Evolutionary conservation across 2,329 filamentous ascomycete genomes (phyloP).

Genomic region (Beauveria bassiana): DNA sequence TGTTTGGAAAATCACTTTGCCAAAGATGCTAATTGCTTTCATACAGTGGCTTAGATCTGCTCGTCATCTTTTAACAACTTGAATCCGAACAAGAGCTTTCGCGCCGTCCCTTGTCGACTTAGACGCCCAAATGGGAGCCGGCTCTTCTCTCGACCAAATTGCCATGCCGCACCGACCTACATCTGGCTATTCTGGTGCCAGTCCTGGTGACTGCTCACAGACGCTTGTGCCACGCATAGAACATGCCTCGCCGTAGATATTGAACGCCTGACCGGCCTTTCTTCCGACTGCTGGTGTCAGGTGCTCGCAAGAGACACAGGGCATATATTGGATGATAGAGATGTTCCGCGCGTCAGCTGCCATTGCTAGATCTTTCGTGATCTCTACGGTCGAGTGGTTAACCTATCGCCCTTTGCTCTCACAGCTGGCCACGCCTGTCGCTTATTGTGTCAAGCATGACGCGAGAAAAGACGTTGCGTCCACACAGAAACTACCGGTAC

Average conservation of each 20-base stretch:
- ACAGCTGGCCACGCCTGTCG: background rate
- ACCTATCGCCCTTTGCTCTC: background rate
- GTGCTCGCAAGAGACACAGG: too few species aligned
- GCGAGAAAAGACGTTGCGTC: background rate
- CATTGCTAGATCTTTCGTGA: background rate
- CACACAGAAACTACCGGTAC: background rate
- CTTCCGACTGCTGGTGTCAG: background rate
- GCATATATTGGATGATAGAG: too few species aligned
- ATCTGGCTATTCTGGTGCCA: background rate
- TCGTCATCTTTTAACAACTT: background rate
- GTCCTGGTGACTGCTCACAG: background rate
- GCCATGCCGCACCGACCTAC: background rate
- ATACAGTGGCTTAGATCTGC: background rate
- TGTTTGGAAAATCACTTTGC: background rate
- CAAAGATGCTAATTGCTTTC: background rate
- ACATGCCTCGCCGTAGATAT: background rate
- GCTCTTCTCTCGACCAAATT: background rate
- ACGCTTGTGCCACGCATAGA: background rate
- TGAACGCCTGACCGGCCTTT: background rate
- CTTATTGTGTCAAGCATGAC: background rate
- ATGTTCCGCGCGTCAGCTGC: background rate
- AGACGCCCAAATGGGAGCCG: background rate
- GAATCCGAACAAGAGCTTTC: background rate
- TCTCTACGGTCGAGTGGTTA: background rate
- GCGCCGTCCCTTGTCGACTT: background rate